Evolutionary conservation across 768 basidiomycete species (phyloP).

Genomic region (Lentinula raphanica): DNA sequence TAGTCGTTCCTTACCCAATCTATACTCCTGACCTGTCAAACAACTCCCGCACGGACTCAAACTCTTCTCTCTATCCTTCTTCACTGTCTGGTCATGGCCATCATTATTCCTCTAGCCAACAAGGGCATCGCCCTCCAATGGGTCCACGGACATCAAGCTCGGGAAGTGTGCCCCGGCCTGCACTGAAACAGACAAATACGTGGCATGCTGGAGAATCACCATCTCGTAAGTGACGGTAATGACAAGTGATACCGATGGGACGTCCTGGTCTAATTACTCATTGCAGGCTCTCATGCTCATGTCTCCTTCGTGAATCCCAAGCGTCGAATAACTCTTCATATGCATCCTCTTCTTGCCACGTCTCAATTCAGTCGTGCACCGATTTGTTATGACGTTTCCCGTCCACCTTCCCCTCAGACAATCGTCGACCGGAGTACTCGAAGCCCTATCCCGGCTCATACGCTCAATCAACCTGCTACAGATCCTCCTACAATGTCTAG

Average conservation of each 20-base stretch:
- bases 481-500: slow-evolving; percentile 48
- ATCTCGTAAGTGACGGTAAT: not conserved
- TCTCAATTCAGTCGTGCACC: slow-evolving; percentile 53
- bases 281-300: slow-evolving; percentile 21
- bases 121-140: slow-evolving; percentile 19
- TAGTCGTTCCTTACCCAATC: slow-evolving; percentile 21
- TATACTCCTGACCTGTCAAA: slow-evolving; percentile 17
- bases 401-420: slow-evolving; percentile 51
- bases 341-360: slow-evolving; percentile 61
- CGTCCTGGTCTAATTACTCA: slow-evolving; percentile 1
- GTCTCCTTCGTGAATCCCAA: slow-evolving; percentile 30
- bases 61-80: slow-evolving; percentile 7
- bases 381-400: slow-evolving; percentile 55
- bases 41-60: slow-evolving; percentile 10
- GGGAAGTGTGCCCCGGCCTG: slow-evolving; percentile 37
- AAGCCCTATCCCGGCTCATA: slow-evolving; percentile 48
- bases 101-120: slow-evolving; percentile 20
- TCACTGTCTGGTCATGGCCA: slow-evolving; percentile 14
- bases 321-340: slow-evolving; percentile 37
- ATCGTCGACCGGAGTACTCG: slow-evolving; percentile 53
- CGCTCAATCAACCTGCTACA: slow-evolving; percentile 59
- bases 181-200: slow-evolving; percentile 40
- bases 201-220: slow-evolving; percentile 44
- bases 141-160: slow-evolving; percentile 36
- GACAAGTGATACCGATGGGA: not conserved